Conservation (phyloP, 2,329 filamentous ascomycete genomes). For the Bipolaris oryzae region DNA sequence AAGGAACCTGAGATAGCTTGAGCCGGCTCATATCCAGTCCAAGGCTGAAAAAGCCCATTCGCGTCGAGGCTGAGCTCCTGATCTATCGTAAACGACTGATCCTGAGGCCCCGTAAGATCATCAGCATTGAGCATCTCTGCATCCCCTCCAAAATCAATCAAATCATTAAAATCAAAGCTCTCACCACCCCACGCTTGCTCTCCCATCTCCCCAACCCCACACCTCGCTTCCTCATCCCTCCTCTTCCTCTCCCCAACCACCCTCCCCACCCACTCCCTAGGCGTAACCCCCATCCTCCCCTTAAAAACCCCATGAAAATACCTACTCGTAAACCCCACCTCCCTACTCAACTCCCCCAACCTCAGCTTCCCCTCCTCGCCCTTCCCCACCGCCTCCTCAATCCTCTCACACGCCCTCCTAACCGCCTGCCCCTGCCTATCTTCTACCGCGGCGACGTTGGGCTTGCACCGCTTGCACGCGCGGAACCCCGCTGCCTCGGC, state of each 20-base stretch:
- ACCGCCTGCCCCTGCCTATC: constrained; percentile 56
- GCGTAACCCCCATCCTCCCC: constrained; percentile 60
- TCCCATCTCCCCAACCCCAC: too few species aligned
- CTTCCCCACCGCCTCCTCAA: constrained; percentile 31
- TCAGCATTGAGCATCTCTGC: constrained; percentile 12
- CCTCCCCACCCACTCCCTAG: constrained; percentile 50
- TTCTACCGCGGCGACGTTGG: constrained; percentile 48
- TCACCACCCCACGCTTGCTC: constrained; percentile 23
- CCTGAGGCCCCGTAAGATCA: constrained; percentile 10
- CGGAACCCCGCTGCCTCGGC: constrained; percentile 60
- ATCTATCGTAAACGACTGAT: constrained; percentile 14
- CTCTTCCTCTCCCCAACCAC: constrained; percentile 19
- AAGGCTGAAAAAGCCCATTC: constrained; percentile 21
- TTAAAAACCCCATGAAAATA: constrained; percentile 67
- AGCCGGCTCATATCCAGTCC: constrained; percentile 15
- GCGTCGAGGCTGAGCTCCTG: constrained; percentile 25
- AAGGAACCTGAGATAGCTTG: background rate
- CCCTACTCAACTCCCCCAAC: constrained; percentile 57
- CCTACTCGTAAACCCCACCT: constrained; percentile 61
- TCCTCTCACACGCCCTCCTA: constrained; percentile 44
- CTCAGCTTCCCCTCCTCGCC: constrained; percentile 35
- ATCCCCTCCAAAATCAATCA: constrained; percentile 32
- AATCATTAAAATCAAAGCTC: constrained; percentile 34
- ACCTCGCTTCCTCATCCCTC: background rate
- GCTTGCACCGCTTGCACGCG: constrained; percentile 65